Evolutionary conservation across 2,329 filamentous ascomycete genomes (phyloP).

Genomic region (Hypoxylon sp.): DNA sequence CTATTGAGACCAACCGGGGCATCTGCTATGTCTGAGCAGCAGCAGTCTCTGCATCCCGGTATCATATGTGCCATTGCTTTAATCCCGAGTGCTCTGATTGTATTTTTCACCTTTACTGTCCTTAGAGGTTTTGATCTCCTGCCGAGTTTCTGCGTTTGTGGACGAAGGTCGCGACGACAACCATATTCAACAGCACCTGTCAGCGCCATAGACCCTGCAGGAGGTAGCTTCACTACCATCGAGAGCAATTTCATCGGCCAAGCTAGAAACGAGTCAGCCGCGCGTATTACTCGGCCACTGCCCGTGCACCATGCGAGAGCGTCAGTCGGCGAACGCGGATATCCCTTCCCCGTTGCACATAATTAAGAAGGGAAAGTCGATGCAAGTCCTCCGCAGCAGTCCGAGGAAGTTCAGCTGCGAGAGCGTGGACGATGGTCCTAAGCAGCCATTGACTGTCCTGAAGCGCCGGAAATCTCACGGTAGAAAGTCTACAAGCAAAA

Average conservation of each 20-base stretch:
- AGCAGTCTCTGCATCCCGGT: constrained; percentile 40
- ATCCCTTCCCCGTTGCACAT: constrained; percentile 48
- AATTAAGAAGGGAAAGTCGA: constrained; percentile 47
- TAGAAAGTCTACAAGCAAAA: constrained; percentile 16
- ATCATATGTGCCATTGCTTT: constrained; percentile 43
- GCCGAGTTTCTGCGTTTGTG: constrained; percentile 23
- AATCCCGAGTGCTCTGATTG: constrained; percentile 53
- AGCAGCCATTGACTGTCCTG: constrained; percentile 46
- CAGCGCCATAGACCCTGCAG: constrained; percentile 7
- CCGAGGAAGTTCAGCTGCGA: constrained; percentile 43
- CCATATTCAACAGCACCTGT: neutral
- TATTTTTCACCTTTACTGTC: constrained; percentile 52
- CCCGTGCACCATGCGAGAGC: constrained; percentile 26
- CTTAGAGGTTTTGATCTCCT: constrained; percentile 48
- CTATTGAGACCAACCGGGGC: constrained; percentile 22
- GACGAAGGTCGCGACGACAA: constrained; percentile 15
- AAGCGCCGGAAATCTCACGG: constrained; percentile 44
- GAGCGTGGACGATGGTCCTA: constrained; percentile 43
- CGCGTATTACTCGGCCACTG: constrained; percentile 25
- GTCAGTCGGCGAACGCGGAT: constrained; percentile 30
- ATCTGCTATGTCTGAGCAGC: constrained; percentile 45
- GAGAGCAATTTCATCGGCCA: constrained; percentile 48
- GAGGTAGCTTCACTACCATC: constrained; percentile 42
- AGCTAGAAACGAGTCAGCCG: constrained; percentile 24
- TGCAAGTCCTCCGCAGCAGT: constrained; percentile 39